These are phyloP conservation scores for Pichiaceae sp. DNA, from an alignment of 1,139 yeast genomes.

Conservation along the genomic window DNA sequence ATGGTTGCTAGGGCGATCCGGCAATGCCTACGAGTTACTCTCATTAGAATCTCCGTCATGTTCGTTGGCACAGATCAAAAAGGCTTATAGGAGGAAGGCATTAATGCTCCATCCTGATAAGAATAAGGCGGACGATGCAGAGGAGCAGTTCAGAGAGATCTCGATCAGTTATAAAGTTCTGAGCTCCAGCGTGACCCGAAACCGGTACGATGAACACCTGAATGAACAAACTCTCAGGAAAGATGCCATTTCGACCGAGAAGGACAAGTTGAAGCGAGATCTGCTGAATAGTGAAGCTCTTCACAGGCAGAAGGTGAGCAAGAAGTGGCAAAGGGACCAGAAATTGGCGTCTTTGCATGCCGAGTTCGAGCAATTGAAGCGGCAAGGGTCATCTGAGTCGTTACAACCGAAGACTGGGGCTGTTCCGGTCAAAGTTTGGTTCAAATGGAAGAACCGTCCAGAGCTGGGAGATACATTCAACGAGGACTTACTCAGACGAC, in stretches of 20 bases:
- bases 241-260: conserved; percentile 17
- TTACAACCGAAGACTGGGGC: background rate
- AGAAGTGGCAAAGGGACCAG: conserved; percentile 10
- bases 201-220: conserved; percentile 31
- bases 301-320: conserved; percentile 21
- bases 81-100: conserved; percentile 22
- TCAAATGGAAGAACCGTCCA: conserved; percentile 39
- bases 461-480: conserved; percentile 27
- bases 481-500: conserved; percentile 26
- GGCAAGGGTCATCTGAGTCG: background rate
- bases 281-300: conserved; percentile 18
- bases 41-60: conserved; percentile 4
- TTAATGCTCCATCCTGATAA: conserved; percentile 38
- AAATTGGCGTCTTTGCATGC: conserved; percentile 22
- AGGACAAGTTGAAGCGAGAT: conserved; percentile 29
- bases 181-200: conserved; percentile 24
- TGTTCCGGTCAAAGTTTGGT: conserved; percentile 13
- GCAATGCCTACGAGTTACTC: conserved; percentile 18
- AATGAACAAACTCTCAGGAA: conserved; percentile 5
- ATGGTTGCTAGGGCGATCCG: conserved; percentile 15
- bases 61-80: conserved; percentile 8
- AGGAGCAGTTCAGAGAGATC: conserved; percentile 31
- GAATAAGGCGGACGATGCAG: conserved; percentile 25
- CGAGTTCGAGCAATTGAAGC: conserved; percentile 11
- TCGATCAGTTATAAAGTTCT: conserved; percentile 34